Conservation (phyloP, 345 rosid species). For the Salix dunnii region DNA sequence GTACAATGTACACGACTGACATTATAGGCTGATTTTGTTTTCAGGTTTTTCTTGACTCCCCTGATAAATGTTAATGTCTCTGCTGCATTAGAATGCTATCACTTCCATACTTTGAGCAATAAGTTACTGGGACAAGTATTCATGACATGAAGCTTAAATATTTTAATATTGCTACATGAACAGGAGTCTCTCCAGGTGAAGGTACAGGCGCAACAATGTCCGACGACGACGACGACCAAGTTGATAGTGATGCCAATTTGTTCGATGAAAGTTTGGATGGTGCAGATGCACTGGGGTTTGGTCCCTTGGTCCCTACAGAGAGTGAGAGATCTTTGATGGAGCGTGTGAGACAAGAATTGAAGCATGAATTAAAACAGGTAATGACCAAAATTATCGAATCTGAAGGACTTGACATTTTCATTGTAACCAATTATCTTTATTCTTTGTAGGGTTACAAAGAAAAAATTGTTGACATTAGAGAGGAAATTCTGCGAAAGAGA, state of each 20-base stretch:
- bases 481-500: conserved; percentile 95
- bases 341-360: conserved; percentile 90
- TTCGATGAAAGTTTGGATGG: conserved; percentile 78
- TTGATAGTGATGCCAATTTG: conserved; percentile 76
- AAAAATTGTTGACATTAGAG: conserved; percentile 87
- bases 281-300: conserved; percentile 74
- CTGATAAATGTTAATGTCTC: neutral
- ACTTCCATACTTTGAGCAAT: neutral
- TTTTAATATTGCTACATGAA: conserved; percentile 4
- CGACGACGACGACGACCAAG: conserved; percentile 91
- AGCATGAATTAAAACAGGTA: conserved; percentile 95
- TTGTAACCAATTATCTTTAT: neutral
- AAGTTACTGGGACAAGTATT: neutral
- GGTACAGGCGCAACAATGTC: conserved; percentile 99
- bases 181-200: conserved; percentile 97
- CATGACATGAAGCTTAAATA: neutral
- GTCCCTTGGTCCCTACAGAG: conserved; percentile 94
- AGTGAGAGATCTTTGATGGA: conserved; percentile 96
- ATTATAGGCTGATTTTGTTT: neutral
- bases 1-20: neutral
- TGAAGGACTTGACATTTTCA: neutral
- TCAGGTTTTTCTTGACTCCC: neutral
- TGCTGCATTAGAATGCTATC: neutral
- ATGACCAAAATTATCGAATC: neutral
- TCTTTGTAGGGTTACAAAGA: conserved; percentile 85